These are phyloP conservation scores for Gracilaria domingensis DNA, from an alignment of 23 red algal species.

Conservation along the genomic window DNA sequence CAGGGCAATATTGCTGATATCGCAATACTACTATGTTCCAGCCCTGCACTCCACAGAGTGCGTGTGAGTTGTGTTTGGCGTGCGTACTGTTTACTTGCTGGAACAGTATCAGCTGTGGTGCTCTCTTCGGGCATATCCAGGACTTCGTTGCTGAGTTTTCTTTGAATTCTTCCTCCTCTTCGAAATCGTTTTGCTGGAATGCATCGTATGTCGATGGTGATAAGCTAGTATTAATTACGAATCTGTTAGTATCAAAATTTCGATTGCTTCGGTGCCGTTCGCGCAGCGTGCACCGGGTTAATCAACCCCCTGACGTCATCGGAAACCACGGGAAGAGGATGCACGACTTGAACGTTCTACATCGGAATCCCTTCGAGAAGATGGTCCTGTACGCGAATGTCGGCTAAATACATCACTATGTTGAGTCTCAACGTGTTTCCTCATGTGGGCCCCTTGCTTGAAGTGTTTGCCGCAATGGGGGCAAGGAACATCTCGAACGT, in stretches of 20 bases:
- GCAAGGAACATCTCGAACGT: background rate
- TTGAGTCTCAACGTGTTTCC: slow-evolving; percentile 21
- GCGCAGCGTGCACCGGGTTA: too few relatives aligned
- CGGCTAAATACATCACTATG: background rate
- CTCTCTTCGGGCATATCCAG: too few relatives aligned
- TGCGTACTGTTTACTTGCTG: too few relatives aligned
- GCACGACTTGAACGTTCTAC: slow-evolving; percentile 1
- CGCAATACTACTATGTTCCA: background rate
- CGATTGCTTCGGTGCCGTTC: background rate
- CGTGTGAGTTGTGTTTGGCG: too few relatives aligned
- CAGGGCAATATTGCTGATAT: background rate
- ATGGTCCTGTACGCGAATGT: background rate
- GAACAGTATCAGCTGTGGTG: too few relatives aligned
- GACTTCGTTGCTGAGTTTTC: too few relatives aligned
- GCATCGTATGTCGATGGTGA: background rate
- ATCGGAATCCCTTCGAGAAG: slow-evolving; percentile 2
- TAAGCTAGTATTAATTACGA: background rate
- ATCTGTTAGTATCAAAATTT: slow-evolving; percentile 2
- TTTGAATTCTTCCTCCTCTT: too few relatives aligned
- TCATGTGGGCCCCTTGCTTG: slow-evolving; percentile 22
- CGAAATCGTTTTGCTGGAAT: background rate
- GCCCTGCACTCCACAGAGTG: too few relatives aligned
- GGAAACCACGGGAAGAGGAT: background rate
- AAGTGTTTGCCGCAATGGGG: background rate
- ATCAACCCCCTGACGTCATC: background rate